These are phyloP conservation scores for Lablab purpureus DNA, from an alignment of 306 rosid genomes.

Conservation along the genomic window DNA sequence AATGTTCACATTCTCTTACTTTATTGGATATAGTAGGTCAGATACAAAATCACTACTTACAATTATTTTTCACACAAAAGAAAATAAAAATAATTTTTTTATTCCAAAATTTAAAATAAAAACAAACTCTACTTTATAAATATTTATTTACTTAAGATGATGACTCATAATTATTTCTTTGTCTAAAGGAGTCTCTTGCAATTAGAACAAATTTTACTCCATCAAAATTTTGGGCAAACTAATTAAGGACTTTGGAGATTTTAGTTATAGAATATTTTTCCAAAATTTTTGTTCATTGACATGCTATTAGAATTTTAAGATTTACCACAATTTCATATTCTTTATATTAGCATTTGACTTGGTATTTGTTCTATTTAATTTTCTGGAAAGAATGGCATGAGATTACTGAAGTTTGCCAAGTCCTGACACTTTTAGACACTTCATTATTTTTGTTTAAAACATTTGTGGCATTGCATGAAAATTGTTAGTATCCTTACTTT, in stretches of 20 bases:
- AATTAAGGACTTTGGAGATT: background rate
- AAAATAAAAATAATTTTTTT: no score
- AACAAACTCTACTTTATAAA: no score
- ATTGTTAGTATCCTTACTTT: slow-evolving; percentile 44
- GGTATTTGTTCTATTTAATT: slow-evolving; percentile 51
- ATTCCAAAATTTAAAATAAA: no score
- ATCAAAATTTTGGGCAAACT: no score
- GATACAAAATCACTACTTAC: no score
- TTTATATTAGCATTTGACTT: slow-evolving; percentile 41
- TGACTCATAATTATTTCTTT: no score
- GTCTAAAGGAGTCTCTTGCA: no score
- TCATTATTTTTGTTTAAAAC: background rate
- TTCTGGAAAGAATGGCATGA: slow-evolving; percentile 56
- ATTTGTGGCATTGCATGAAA: slow-evolving; percentile 38
- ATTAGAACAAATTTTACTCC: no score
- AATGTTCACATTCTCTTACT: no score
- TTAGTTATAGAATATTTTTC: slow-evolving; percentile 1
- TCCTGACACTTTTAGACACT: slow-evolving; percentile 41
- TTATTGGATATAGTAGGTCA: no score
- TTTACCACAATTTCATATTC: slow-evolving; percentile 26
- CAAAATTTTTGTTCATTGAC: slow-evolving; percentile 12
- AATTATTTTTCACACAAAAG: no score
- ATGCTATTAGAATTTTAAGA: slow-evolving; percentile 18
- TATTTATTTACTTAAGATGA: no score
- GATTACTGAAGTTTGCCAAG: slow-evolving; percentile 57